These are phyloP conservation scores for Cordyceps fumosorosea DNA, from an alignment of 2,329 filamentous ascomycete genomes.

Conservation along the genomic window DNA sequence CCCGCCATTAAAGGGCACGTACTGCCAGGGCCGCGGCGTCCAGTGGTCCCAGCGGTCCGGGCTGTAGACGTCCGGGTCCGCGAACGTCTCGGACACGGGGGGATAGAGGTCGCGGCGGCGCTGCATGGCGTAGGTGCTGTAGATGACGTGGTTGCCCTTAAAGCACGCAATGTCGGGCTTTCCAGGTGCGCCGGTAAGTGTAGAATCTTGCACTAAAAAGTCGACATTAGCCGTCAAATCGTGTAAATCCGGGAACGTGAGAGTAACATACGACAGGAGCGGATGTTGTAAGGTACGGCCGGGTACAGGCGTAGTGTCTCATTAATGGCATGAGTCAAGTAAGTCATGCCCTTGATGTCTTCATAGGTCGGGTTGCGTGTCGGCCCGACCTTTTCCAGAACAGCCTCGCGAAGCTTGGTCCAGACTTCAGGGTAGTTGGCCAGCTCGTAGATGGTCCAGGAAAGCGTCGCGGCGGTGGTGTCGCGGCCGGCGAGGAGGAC, in stretches of 20 bases:
- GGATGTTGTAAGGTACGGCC: constrained; percentile 71
- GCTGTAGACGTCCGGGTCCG: constrained; percentile 45
- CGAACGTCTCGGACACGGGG: constrained; percentile 36
- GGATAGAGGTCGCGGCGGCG: constrained; percentile 59
- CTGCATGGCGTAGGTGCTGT: constrained; percentile 67
- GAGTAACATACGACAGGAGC: constrained; percentile 58
- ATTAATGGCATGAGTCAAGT: constrained; percentile 65
- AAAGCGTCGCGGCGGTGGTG: constrained; percentile 76
- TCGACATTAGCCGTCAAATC: background rate
- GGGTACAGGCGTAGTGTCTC: constrained; percentile 76
- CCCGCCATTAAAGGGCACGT: constrained; percentile 70
- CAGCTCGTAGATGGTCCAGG: constrained; percentile 79
- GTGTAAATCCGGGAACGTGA: background rate
- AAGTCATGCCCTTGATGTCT: constrained; percentile 83
- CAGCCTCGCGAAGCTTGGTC: constrained; percentile 64
- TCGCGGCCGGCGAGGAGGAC: constrained; percentile 78
- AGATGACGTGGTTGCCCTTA: constrained; percentile 59
- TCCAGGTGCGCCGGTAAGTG: constrained; percentile 65
- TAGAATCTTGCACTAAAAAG: constrained; percentile 31
- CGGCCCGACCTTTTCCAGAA: constrained; percentile 59
- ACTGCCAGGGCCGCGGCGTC: constrained; percentile 62
- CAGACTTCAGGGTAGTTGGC: constrained; percentile 62
- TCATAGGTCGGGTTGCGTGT: constrained; percentile 62
- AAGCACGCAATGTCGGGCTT: constrained; percentile 58
- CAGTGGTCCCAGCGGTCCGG: constrained; percentile 62